Evolutionary conservation across 306 rosid genomes (phyloP).

Genomic region (Hylodesmum podocarpum): DNA sequence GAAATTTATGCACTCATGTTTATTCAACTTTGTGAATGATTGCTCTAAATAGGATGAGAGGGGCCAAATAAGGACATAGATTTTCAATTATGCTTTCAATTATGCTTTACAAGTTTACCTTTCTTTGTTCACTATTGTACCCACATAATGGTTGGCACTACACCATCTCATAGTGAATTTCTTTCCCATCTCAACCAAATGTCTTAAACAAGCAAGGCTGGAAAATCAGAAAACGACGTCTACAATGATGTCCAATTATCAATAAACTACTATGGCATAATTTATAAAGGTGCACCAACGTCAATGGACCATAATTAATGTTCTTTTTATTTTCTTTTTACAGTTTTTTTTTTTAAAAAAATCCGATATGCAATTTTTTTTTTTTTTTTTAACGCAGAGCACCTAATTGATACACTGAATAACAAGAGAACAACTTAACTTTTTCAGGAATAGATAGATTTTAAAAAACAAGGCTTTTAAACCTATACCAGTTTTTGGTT

Average conservation of each 20-base stretch:
- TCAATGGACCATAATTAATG: constrained; percentile 1
- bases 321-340: too few species aligned
- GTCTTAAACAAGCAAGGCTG: not conserved
- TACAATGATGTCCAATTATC: not conserved
- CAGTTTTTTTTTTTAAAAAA: not conserved
- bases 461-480: not conserved
- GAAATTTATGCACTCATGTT: not conserved
- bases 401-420: not conserved
- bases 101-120: constrained; percentile 7
- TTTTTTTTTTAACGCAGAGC: not conserved
- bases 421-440: not conserved
- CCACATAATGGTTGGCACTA: not conserved
- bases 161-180: not conserved
- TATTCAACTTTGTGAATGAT: not conserved
- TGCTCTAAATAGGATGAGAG: constrained; percentile 3
- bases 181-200: not conserved
- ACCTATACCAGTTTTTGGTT: not conserved
- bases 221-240: not conserved
- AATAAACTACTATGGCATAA: not conserved
- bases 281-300: constrained; percentile 19
- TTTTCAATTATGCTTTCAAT: constrained; percentile 11
- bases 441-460: not conserved
- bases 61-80: not conserved
- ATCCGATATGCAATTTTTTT: not conserved
- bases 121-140: not conserved